Percentiles rank a stretch among this genome's conserved stretches.
Conservation (phyloP, 805 yeast genomes). For the Candida multigemmis region DNA sequence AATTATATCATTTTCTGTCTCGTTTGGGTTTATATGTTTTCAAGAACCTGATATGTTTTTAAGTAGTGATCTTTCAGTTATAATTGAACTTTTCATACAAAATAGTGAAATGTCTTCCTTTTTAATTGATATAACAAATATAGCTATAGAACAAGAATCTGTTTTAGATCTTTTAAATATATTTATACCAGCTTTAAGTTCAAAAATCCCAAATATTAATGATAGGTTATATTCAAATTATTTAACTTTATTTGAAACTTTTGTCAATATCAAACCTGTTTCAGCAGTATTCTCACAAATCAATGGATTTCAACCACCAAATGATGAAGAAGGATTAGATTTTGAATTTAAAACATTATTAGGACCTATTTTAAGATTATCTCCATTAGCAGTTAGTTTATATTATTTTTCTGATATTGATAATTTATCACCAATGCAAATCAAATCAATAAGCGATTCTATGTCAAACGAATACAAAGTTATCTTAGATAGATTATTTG, state of each 20-base stretch:
- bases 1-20: conserved; percentile 39
- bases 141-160: conserved; percentile 61
- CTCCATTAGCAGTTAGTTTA: conserved; percentile 56
- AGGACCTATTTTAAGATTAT: conserved; percentile 69
- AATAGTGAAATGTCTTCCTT: conserved; percentile 22
- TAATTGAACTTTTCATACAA: conserved; percentile 16
- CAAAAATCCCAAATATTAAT: conserved; percentile 34
- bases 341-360: conserved; percentile 57
- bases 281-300: conserved; percentile 52
- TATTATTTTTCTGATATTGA: conserved; percentile 29
- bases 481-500: conserved; percentile 54
- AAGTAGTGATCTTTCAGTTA: conserved; percentile 24
- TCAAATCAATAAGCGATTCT: conserved; percentile 45
- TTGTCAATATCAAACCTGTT: conserved; percentile 51
- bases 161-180: conserved; percentile 50
- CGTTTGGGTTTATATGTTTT: conserved; percentile 61
- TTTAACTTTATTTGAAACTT: conserved; percentile 46
- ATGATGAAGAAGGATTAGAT: conserved; percentile 33
- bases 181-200: conserved; percentile 37
- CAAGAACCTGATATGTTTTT: conserved; percentile 59
- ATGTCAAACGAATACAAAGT: conserved; percentile 56
- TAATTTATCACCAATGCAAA: conserved; percentile 22
- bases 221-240: conserved; percentile 45
- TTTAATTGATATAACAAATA: conserved; percentile 44
- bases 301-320: conserved; percentile 42